Evolutionary conservation across 768 basidiomycete species (phyloP).

Genomic region (Imleria badia): DNA sequence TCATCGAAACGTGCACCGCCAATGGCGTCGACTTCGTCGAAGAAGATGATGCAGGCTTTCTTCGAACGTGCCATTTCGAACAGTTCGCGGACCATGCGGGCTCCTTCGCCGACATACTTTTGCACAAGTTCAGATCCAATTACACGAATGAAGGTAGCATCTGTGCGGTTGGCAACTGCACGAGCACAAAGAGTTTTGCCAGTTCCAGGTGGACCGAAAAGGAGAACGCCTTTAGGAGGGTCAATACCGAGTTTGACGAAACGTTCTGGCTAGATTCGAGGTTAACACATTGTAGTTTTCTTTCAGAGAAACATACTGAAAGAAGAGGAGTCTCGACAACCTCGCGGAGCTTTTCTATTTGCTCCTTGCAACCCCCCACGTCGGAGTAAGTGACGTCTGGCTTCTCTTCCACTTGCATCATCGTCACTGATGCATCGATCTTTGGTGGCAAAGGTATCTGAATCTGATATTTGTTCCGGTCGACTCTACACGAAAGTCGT

Average conservation of each 20-base stretch:
- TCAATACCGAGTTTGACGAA: constrained; percentile 99
- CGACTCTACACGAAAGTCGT: constrained; percentile 57
- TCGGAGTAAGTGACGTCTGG: constrained; percentile 98
- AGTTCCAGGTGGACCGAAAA: constrained; percentile 96
- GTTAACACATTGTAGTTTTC: constrained; percentile 13
- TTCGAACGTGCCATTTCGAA: constrained; percentile 99
- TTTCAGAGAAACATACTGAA: constrained; percentile 56
- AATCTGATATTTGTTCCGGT: constrained; percentile 96
- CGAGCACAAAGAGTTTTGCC: constrained; percentile 98
- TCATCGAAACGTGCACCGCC: constrained; percentile 98
- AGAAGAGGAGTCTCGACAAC: constrained; percentile 96
- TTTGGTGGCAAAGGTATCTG: constrained; percentile 98
- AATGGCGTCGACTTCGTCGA: constrained; percentile 98
- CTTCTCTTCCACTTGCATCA: constrained; percentile 99
- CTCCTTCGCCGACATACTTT: constrained; percentile 99
- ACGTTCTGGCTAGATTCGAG: constrained; percentile 81
- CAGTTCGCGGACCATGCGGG: constrained; percentile 96
- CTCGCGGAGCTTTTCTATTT: constrained; percentile 98
- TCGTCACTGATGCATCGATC: constrained; percentile 98
- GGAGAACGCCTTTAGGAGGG: constrained; percentile 95
- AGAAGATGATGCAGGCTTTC: constrained; percentile 99
- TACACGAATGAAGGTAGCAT: constrained; percentile 98
- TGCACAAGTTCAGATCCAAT: constrained; percentile 99
- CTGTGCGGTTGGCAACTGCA: constrained; percentile 97
- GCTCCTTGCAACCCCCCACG: constrained; percentile 98